phyloP scores from a whole-genome alignment of 176 grass and related monocot genomes.

The Carex myosuroides region DNA sequence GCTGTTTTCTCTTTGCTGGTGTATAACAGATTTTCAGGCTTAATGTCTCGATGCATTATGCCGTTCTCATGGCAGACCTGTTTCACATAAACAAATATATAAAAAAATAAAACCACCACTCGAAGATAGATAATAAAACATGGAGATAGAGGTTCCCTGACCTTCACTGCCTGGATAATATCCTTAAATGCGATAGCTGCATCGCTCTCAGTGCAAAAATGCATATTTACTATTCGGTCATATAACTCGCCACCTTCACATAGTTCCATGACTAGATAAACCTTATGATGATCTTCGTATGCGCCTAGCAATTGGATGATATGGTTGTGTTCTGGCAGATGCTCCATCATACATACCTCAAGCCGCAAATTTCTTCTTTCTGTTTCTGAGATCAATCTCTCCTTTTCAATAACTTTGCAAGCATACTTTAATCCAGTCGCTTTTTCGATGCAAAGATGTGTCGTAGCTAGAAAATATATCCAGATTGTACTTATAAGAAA shows the following conservation, averaged over 20 bases:
- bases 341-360: neutral
- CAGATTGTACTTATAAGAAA: neutral
- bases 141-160: neutral
- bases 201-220: neutral
- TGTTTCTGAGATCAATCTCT: neutral
- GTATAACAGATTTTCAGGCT: constrained; percentile 10
- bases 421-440: neutral
- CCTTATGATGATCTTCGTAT: neutral
- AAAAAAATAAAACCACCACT: neutral
- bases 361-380: neutral
- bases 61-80: constrained; percentile 2
- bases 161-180: neutral
- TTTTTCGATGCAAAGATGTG: neutral
- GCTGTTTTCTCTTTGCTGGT: neutral
- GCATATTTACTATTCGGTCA: neutral
- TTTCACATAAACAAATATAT: neutral
- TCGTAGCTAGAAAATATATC: neutral
- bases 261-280: constrained; percentile 5
- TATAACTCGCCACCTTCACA: neutral
- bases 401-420: neutral
- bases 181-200: neutral
- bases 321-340: neutral
- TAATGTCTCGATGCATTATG: constrained; percentile 7
- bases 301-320: neutral
- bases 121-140: neutral